phyloP scores from a whole-genome alignment of 345 rosid species.

The Salix suchowensis region DNA sequence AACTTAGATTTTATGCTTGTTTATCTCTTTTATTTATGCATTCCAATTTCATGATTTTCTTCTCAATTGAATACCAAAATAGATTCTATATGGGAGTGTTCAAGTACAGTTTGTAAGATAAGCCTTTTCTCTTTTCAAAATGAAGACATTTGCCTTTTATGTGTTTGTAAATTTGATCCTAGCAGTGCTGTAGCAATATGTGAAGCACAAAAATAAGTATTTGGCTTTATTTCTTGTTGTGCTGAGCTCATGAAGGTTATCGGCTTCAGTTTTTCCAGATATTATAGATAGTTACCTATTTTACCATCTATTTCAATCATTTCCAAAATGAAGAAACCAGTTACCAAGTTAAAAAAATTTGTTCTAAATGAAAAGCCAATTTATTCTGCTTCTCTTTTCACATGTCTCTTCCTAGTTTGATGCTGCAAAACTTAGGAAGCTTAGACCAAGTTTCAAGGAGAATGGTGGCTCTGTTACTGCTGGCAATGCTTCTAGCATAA shows the following conservation, averaged over 20 bases:
- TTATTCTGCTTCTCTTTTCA: neutral
- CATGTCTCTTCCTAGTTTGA: constrained; percentile 22
- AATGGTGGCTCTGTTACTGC: constrained; percentile 26
- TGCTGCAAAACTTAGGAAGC: constrained; percentile 25
- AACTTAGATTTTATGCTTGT: neutral
- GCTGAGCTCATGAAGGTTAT: neutral
- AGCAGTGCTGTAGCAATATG: neutral
- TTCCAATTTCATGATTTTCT: neutral
- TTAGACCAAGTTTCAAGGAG: constrained; percentile 24
- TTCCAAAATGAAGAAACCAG: neutral
- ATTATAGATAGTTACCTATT: neutral
- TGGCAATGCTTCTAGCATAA: constrained; percentile 32
- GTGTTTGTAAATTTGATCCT: constrained; percentile 1
- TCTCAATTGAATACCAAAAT: neutral
- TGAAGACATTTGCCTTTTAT: neutral
- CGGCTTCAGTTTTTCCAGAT: neutral
- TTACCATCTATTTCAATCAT: neutral
- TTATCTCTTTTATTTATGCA: neutral
- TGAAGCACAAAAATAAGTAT: neutral
- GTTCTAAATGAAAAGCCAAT: neutral
- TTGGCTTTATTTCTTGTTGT: neutral
- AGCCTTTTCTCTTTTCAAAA: neutral
- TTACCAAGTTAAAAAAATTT: no score
- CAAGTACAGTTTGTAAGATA: neutral
- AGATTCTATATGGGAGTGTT: neutral